Conservation (phyloP, 495 filamentous ascomycete genomes). For the Geopyxis carbonaria region DNA sequence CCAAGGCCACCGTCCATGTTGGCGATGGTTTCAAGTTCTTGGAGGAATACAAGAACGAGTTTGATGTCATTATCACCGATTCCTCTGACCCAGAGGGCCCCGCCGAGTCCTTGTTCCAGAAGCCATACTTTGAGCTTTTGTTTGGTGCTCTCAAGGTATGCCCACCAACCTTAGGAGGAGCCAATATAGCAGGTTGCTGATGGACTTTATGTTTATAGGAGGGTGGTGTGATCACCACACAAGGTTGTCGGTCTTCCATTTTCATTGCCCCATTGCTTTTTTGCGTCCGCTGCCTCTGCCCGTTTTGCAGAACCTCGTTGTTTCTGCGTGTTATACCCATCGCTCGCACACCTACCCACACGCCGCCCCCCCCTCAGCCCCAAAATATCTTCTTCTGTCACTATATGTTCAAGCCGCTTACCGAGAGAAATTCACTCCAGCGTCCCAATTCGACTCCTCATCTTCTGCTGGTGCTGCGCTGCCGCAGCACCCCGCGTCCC, state of each 20-base stretch:
- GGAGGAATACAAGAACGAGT: slow-evolving; percentile 76
- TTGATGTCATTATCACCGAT: slow-evolving; percentile 99
- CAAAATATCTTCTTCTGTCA: too few species aligned
- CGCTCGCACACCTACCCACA: too few species aligned
- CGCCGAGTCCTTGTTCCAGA: slow-evolving; percentile 90
- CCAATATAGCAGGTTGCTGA: slow-evolving; percentile 2
- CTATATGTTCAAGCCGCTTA: too few species aligned
- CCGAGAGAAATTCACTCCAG: slow-evolving; percentile 6
- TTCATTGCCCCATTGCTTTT: slow-evolving; percentile 22
- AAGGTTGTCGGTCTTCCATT: slow-evolving; percentile 96
- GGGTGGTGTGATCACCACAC: slow-evolving; percentile 96
- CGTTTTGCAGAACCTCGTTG: too few species aligned
- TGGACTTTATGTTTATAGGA: slow-evolving; percentile 33
- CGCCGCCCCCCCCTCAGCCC: too few species aligned
- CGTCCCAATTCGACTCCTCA: too few species aligned
- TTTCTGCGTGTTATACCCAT: too few species aligned
- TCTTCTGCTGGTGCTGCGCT: too few species aligned
- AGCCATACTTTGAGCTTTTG: slow-evolving; percentile 92
- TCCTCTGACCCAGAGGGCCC: slow-evolving; percentile 94
- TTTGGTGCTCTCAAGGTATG: slow-evolving; percentile 50
- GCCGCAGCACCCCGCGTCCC: neutral
- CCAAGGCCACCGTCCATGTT: slow-evolving; percentile 75
- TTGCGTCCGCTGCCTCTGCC: slow-evolving; percentile 4
- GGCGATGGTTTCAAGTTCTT: slow-evolving; percentile 98
- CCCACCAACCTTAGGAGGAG: neutral